These are phyloP conservation scores for Singerocomus inundabilis DNA, from an alignment of 1,284 basidiomycete species.

Conservation along the genomic window DNA sequence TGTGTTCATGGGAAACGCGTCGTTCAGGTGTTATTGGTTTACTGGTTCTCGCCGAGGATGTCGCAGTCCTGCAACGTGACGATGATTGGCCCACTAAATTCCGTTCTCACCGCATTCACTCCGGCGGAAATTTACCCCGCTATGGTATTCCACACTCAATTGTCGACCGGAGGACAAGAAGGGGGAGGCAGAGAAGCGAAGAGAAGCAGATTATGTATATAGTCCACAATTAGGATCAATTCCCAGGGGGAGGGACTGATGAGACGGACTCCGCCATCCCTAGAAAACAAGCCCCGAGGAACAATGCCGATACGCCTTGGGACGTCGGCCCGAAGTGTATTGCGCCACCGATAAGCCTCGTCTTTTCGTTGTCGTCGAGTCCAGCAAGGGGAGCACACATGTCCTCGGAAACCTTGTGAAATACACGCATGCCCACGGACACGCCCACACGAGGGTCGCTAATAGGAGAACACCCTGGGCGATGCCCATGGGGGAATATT, in stretches of 20 bases:
- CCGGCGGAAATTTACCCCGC: constrained; percentile 52
- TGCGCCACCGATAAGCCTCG: constrained; percentile 47
- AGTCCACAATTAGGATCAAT: constrained; percentile 46
- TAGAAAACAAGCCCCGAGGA: constrained; percentile 51
- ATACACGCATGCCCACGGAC: constrained; percentile 43
- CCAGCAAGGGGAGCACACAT: constrained; percentile 39
- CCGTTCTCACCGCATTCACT: constrained; percentile 38
- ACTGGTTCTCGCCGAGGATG: constrained; percentile 39
- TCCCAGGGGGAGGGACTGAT: constrained; percentile 37
- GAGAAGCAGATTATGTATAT: constrained; percentile 29
- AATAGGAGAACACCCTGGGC: neutral
- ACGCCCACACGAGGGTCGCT: constrained; percentile 47
- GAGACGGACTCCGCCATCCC: constrained; percentile 49
- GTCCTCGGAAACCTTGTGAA: constrained; percentile 33
- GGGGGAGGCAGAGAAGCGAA: neutral
- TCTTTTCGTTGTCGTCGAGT: constrained; percentile 34
- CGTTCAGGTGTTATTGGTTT: constrained; percentile 33
- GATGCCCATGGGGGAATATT: neutral
- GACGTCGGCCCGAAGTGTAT: constrained; percentile 45
- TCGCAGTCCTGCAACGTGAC: constrained; percentile 39
- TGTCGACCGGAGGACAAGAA: neutral
- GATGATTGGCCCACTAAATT: constrained; percentile 37
- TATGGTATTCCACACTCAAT: constrained; percentile 12
- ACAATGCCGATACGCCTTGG: constrained; percentile 37
- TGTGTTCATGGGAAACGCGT: constrained; percentile 22